A percentile compares a stretch with the other conserved stretches of the same genome.
Conservation (phyloP, 495 filamentous ascomycete species). For the Aspergillus conjunctus region DNA sequence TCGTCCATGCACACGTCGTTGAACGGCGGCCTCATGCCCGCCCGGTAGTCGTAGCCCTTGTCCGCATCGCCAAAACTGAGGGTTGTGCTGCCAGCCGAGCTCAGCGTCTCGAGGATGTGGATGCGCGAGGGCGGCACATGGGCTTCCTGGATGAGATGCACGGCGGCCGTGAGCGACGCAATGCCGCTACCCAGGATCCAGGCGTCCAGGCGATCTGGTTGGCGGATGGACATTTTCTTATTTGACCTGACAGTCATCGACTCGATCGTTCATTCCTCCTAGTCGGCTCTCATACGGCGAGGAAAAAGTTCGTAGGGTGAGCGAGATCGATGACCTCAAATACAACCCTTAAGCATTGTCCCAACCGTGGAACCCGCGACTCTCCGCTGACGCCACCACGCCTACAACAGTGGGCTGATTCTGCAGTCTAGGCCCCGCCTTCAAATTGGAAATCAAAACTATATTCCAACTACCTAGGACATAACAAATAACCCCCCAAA, state of each 20-base stretch:
- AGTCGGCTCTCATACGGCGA: too few species aligned
- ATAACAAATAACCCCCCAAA: background rate
- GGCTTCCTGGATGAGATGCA: constrained; percentile 47
- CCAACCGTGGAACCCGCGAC: background rate
- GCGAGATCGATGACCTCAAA: background rate
- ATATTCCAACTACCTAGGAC: background rate
- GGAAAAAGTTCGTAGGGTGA: background rate
- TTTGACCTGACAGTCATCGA: background rate
- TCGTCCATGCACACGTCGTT: constrained; percentile 40
- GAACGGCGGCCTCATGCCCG: constrained; percentile 41
- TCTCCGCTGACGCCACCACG: background rate
- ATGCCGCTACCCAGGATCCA: constrained; percentile 46
- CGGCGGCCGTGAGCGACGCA: constrained; percentile 44
- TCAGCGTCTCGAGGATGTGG: constrained; percentile 44
- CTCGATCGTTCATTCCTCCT: too few species aligned
- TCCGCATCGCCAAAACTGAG: constrained; percentile 36
- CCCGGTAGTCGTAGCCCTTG: constrained; percentile 42
- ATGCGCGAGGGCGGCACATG: constrained; percentile 41
- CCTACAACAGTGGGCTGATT: background rate
- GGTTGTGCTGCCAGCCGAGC: constrained; percentile 35
- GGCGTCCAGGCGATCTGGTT: constrained; percentile 25
- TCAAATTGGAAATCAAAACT: background rate
- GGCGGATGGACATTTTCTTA: background rate
- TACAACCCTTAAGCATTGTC: background rate
- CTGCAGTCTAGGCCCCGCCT: background rate